Evolutionary conservation across 768 basidiomycete genomes (phyloP), one percentile per base, ranked within the genome.

Genomic region (Collybiopsis luxurians): DNA sequence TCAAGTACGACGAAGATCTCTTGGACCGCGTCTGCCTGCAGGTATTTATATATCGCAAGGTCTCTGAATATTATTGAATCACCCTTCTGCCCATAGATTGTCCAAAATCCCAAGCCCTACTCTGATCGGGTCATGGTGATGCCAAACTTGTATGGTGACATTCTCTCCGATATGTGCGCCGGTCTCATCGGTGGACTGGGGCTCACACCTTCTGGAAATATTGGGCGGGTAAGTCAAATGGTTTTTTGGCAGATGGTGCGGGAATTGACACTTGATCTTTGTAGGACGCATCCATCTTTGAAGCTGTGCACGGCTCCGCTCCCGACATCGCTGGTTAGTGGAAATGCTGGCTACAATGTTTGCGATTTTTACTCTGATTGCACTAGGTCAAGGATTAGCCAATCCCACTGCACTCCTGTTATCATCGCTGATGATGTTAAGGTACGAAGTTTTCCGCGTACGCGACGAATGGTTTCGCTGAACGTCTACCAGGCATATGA

Each of bases 111-210:
- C 23, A 78, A 73, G 64, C 97, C 97, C 6, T 99, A 86, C 77
- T 82, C 92, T 36, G 95, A 97, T 75, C 89, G 94, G 49, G 96
- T 99, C 61, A 98, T 99, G 96, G 97, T 99, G 63, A 98, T 98
- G 95, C 97, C 97, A 53, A 99, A 99, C 79, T 77, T 99, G 59
- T 95, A 92, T 65, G 92, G 90, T 68, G 95, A 95, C 71, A 97
- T 97, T 68, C 77, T 97, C 61, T 97, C 95, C 47, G 95, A 99
- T 71, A 95, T 99, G 90, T 96, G 94, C 63, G 97, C 97, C 58
- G 97, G 97, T 58, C 81, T 99, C 64, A 98, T 99, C 72, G 97
- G 97, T 59, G 97, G 97, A 61, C 81, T 99, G 61, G 97, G 97
- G 61, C 80, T 98, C 63, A 98, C 96, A 0, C 96, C 96, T 28